phyloP scores from a whole-genome alignment of 371 early-diverging fungal species.

The Dichotomocladium elegans region DNA sequence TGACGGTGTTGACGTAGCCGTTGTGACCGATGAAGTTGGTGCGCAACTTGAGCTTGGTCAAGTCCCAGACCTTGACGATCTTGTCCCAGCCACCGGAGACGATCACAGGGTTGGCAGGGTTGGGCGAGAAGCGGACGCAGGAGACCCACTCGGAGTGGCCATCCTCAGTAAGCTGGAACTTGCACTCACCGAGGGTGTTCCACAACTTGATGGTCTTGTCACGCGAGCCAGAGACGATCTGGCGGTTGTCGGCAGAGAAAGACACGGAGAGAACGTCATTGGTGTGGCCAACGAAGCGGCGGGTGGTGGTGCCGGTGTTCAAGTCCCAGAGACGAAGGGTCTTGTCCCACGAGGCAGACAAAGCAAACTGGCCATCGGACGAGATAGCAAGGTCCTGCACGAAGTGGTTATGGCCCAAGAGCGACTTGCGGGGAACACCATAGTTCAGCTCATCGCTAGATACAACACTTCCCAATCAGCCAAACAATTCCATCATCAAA shows the following conservation, averaged over 20 bases:
- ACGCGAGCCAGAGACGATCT: constrained; percentile 96
- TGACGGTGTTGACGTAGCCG: constrained; percentile 96
- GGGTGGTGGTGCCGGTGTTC: constrained; percentile 89
- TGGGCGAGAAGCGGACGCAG: constrained; percentile 98
- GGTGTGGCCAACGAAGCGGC: constrained; percentile 96
- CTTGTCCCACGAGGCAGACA: constrained; percentile 98
- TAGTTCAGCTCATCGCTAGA: constrained; percentile 83
- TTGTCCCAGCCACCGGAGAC: constrained; percentile 99
- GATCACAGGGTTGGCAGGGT: constrained; percentile 95
- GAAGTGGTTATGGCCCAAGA: constrained; percentile 97
- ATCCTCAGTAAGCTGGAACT: constrained; percentile 91
- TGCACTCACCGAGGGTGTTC: constrained; percentile 99
- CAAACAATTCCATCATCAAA: neutral
- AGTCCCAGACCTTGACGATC: constrained; percentile 99
- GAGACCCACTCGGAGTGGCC: constrained; percentile 98
- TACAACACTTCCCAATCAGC: neutral
- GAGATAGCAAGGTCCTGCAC: constrained; percentile 96
- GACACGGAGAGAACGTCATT: constrained; percentile 96
- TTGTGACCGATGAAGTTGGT: constrained; percentile 99
- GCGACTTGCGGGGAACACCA: constrained; percentile 87
- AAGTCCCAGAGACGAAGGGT: constrained; percentile 98
- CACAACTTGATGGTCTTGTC: constrained; percentile 99
- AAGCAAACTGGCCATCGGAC: constrained; percentile 95
- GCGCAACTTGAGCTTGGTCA: constrained; percentile 95
- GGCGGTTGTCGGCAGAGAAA: constrained; percentile 99